Evolutionary conservation across 192 early-diverging fungal genomes (phyloP).

Genomic region (Radiomyces spectabilis): DNA sequence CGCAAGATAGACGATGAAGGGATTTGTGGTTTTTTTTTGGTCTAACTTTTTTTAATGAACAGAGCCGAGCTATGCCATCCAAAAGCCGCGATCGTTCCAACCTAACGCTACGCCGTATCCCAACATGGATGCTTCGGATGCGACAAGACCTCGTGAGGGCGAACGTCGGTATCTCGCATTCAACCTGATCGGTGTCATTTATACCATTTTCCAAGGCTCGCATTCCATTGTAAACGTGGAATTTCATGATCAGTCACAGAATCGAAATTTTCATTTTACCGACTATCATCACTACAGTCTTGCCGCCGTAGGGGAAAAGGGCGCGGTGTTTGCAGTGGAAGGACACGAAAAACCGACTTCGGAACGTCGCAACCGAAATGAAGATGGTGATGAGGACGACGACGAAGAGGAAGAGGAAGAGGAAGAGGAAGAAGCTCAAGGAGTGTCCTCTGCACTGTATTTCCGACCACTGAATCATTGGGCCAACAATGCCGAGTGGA

Average conservation of each 20-base stretch:
- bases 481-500: conserved; percentile 73
- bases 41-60: conserved; percentile 1
- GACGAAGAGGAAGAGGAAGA: conserved; percentile 1
- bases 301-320: conserved; percentile 63
- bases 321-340: conserved; percentile 67
- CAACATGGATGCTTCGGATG: background rate
- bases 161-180: conserved; percentile 68
- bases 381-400: background rate
- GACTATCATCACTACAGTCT: conserved; percentile 74
- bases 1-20: background rate
- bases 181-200: conserved; percentile 78
- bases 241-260: conserved; percentile 78
- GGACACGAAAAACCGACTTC: conserved; percentile 8
- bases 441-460: conserved; percentile 48
- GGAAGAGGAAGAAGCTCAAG: background rate
- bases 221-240: conserved; percentile 79
- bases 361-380: background rate
- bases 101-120: conserved; percentile 68
- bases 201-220: conserved; percentile 58
- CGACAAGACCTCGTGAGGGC: conserved; percentile 8
- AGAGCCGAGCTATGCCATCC: conserved; percentile 6
- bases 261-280: conserved; percentile 75
- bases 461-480: conserved; percentile 70
- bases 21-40: background rate
- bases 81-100: conserved; percentile 63